Conservation (phyloP, 73 alveolate genomes). For the Paramecium sexaurelia region DNA sequence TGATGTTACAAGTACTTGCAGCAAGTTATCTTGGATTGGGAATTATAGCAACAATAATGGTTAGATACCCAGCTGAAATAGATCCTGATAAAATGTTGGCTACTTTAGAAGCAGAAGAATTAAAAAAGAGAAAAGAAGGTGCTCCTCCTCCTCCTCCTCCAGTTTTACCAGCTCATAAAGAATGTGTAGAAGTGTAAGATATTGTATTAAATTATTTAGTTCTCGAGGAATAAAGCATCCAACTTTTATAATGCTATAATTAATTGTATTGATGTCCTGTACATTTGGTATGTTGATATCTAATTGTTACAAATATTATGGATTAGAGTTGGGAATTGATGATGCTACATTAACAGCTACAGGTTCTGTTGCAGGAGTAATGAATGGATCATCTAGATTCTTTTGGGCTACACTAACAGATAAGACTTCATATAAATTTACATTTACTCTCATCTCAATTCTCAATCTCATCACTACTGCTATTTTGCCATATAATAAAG, state of each 20-base stretch:
- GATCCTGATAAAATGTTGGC: slow-evolving; percentile 35
- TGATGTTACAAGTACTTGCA: slow-evolving; percentile 17
- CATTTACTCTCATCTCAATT: slow-evolving; percentile 21
- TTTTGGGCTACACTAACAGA: slow-evolving; percentile 45
- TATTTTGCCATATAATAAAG: not conserved
- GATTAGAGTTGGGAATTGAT: slow-evolving; percentile 30
- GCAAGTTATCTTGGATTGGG: not conserved
- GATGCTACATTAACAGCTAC: slow-evolving; percentile 47
- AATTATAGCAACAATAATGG: not conserved
- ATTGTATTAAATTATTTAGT: not conserved
- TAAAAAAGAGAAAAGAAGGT: not conserved
- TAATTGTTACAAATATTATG: slow-evolving; percentile 14
- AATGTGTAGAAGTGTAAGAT: not conserved
- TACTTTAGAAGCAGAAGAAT: not conserved
- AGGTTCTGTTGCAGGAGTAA: slow-evolving; percentile 47
- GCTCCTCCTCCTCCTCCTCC: slow-evolving; percentile 29
- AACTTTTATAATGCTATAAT: not conserved
- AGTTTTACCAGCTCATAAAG: slow-evolving; percentile 18
- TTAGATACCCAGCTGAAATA: slow-evolving; percentile 17
- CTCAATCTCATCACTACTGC: slow-evolving; percentile 22
- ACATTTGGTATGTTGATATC: slow-evolving; percentile 49
- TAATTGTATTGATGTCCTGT: not conserved
- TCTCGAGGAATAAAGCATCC: not conserved
- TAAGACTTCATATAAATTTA: slow-evolving; percentile 29
- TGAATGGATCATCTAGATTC: slow-evolving; percentile 43